phyloP scores from a whole-genome alignment of 257 asterid genomes.

The Scutellaria galericulata region DNA sequence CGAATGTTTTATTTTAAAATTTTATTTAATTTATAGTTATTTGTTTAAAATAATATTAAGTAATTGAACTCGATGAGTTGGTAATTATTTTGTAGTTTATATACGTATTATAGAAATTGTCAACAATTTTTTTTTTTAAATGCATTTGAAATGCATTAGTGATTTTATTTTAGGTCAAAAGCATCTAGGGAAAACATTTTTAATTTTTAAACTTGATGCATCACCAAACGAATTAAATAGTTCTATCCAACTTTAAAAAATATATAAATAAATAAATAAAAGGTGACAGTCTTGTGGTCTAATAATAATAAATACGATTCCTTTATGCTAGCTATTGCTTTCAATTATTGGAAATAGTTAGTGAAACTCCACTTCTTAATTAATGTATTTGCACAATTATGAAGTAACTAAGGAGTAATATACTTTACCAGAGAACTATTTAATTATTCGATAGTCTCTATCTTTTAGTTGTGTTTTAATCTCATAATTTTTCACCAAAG shows the following conservation, averaged over 20 bases:
- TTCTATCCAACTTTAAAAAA: background rate
- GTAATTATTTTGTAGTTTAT: background rate
- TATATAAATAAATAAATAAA: too few relatives aligned
- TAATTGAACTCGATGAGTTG: background rate
- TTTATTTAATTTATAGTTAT: too few relatives aligned
- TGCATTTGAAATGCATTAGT: too few relatives aligned
- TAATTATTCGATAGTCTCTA: background rate
- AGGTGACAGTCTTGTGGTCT: background rate
- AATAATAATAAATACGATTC: background rate
- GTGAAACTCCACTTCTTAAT: background rate
- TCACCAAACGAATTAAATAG: slow-evolving; percentile 4
- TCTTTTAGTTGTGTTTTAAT: background rate
- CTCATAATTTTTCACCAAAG: background rate
- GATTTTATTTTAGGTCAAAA: background rate
- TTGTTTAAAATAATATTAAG: too few relatives aligned
- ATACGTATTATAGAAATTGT: too few relatives aligned
- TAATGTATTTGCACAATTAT: background rate
- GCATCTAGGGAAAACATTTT: background rate
- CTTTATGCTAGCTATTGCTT: slow-evolving; percentile 11
- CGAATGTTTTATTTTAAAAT: too few relatives aligned
- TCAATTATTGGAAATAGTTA: background rate
- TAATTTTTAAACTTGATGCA: background rate
- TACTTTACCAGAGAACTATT: background rate
- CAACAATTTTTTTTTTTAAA: too few relatives aligned
- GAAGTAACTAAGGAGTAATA: background rate